Conservation (phyloP, 345 rosid species). For the Excoecaria cochinchinensis region DNA sequence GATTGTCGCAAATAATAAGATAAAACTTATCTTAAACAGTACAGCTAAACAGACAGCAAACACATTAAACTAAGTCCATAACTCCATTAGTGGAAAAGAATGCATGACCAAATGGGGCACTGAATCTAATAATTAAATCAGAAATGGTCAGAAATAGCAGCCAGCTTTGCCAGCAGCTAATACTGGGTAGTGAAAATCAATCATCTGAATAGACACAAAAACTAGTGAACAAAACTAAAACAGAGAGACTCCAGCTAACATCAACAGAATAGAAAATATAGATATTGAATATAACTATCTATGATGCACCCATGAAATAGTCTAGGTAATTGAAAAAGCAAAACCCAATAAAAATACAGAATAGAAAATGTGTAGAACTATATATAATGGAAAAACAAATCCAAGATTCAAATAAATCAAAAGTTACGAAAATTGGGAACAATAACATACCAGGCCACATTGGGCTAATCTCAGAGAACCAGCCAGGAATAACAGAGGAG, state of each 20-base stretch:
- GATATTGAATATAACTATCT: background rate
- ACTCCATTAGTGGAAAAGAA: background rate
- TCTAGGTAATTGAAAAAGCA: background rate
- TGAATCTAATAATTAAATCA: background rate
- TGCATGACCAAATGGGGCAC: background rate
- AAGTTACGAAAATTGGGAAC: background rate
- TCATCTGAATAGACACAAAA: background rate
- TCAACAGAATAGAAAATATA: background rate
- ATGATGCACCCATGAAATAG: background rate
- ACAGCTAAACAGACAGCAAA: background rate
- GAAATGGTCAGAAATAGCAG: background rate
- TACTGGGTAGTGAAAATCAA: background rate
- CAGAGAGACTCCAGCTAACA: background rate
- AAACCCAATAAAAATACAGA: background rate
- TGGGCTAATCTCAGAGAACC: slow-evolving; percentile 88
- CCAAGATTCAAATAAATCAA: background rate
- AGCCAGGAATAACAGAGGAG: slow-evolving; percentile 72
- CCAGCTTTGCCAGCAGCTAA: background rate
- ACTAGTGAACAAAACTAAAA: background rate
- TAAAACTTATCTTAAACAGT: background rate
- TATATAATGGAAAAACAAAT: background rate
- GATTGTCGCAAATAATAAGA: background rate
- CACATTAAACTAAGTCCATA: background rate
- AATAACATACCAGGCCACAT: slow-evolving; percentile 81
- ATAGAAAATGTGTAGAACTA: background rate